Percentiles rank a stretch among this genome's conserved stretches.
Evolutionary conservation across 768 basidiomycete genomes (phyloP).

Genomic region (Phylloporus rhodoxanthus): DNA sequence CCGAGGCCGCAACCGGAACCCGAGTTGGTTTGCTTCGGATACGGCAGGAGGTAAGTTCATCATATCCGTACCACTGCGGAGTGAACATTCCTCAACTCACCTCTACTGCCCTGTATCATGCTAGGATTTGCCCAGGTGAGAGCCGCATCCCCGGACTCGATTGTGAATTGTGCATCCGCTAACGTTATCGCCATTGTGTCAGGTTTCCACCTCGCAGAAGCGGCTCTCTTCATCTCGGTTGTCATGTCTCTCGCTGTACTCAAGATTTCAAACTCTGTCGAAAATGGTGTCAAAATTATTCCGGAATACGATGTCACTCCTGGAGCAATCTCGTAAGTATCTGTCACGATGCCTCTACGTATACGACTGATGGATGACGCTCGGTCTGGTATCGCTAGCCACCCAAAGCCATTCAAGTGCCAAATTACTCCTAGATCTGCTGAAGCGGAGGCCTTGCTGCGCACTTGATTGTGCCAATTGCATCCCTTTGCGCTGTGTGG

Average conservation of each 20-base stretch:
- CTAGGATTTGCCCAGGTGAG: constrained; percentile 22
- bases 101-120: not conserved
- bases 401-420: constrained; percentile 53
- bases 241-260: constrained; percentile 42
- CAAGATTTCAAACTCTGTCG: constrained; percentile 36
- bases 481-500: not conserved
- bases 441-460: constrained; percentile 26
- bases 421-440: constrained; percentile 48
- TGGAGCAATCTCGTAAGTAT: constrained; percentile 41
- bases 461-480: not conserved
- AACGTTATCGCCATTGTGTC: not conserved
- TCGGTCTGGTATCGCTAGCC: constrained; percentile 16
- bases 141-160: too few relatives aligned
- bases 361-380: not conserved
- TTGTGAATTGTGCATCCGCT: not conserved
- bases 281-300: constrained; percentile 38
- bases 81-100: not conserved
- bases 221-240: constrained; percentile 21
- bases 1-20: constrained; percentile 16
- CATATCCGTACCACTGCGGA: too few relatives aligned
- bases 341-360: not conserved
- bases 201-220: constrained; percentile 29
- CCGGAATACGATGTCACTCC: constrained; percentile 40
- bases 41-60: constrained; percentile 23
- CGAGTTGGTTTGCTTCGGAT: constrained; percentile 20